phyloP scores from a whole-genome alignment of 2,329 filamentous ascomycete genomes.

The Cercospora citrullina region DNA sequence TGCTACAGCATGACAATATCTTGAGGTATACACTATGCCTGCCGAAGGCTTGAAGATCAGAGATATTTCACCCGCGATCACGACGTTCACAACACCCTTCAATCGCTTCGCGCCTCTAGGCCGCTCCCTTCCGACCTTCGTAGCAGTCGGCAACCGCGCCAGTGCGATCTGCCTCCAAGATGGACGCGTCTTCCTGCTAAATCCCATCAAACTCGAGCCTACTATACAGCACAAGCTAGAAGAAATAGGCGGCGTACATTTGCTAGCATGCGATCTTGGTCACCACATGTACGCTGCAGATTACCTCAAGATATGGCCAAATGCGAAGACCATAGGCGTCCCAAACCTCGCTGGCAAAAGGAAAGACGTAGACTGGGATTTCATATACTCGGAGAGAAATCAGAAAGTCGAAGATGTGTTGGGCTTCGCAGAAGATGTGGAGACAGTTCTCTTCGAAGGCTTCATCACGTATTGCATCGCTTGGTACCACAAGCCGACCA shows the following conservation, averaged over 20 bases:
- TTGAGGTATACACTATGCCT: not conserved
- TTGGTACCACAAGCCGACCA: constrained; percentile 23
- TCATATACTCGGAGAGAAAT: constrained; percentile 12
- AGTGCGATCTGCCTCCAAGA: constrained; percentile 18
- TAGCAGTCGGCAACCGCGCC: constrained; percentile 23
- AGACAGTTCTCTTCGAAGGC: constrained; percentile 22
- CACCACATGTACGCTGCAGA: constrained; percentile 22
- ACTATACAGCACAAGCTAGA: constrained; percentile 15
- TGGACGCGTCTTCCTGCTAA: constrained; percentile 18
- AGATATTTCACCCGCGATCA: constrained; percentile 17
- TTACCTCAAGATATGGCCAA: constrained; percentile 19
- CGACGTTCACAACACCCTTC: constrained; percentile 23
- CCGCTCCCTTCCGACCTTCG: constrained; percentile 18
- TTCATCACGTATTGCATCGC: constrained; percentile 24
- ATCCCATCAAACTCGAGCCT: constrained; percentile 16
- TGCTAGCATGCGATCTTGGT: constrained; percentile 23
- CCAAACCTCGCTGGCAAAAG: constrained; percentile 15
- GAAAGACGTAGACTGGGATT: constrained; percentile 21
- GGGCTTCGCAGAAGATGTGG: constrained; percentile 13
- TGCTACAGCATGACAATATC: not conserved
- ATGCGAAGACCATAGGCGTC: constrained; percentile 21
- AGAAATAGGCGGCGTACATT: constrained; percentile 19
- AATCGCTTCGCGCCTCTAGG: constrained; percentile 25
- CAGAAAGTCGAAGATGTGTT: constrained; percentile 10
- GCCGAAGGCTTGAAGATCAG: constrained; percentile 10